Evolutionary conservation across 352 stramenopile species (phyloP).

Genomic region (Phytophthora cryptogea): DNA sequence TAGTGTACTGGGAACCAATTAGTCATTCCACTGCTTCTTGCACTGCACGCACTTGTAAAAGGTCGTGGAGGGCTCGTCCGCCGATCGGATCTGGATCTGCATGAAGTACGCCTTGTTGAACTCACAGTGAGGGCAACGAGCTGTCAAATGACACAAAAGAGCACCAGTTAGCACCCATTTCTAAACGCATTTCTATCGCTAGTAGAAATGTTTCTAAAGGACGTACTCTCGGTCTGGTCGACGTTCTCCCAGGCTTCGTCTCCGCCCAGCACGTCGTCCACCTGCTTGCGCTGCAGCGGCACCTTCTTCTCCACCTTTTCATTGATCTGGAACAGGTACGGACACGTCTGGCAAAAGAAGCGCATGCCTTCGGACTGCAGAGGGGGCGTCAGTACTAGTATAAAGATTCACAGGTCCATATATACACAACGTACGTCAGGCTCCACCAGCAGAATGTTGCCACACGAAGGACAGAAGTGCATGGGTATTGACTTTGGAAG

Average conservation of each 20-base stretch:
- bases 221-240: constrained; percentile 94
- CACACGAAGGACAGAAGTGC: too few species aligned
- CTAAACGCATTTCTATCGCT: too few species aligned
- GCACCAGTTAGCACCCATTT: too few species aligned
- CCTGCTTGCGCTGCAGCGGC: constrained; percentile 94
- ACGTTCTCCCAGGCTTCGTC: constrained; percentile 98
- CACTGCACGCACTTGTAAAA: constrained; percentile 99
- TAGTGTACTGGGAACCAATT: constrained; percentile 14
- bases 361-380: constrained; percentile 85
- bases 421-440: too few species aligned
- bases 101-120: constrained; percentile 99
- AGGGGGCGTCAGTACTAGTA: too few species aligned
- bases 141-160: constrained; percentile 33
- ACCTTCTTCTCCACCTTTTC: constrained; percentile 91
- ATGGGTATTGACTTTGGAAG: too few species aligned
- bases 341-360: constrained; percentile 91
- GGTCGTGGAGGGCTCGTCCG: constrained; percentile 98
- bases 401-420: too few species aligned
- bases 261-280: constrained; percentile 98
- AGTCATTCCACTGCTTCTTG: constrained; percentile 97
- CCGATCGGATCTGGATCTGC: constrained; percentile 99
- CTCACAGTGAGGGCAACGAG: constrained; percentile 94
- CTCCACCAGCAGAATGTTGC: too few species aligned
- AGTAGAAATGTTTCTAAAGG: too few species aligned
- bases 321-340: constrained; percentile 89